phyloP scores from a whole-genome alignment of 257 asterid genomes.

The Ligustrum vulgare region DNA sequence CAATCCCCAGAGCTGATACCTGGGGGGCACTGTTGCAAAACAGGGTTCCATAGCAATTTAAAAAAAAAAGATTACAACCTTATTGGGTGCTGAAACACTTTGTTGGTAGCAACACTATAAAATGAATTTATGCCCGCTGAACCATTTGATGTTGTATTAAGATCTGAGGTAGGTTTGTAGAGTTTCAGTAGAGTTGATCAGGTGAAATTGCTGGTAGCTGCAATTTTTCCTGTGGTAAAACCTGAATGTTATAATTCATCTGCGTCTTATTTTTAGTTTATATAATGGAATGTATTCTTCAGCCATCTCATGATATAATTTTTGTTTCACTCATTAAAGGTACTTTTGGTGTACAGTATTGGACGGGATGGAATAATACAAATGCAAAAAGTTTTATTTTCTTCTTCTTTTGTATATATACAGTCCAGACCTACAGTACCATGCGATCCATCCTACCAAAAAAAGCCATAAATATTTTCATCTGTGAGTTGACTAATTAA shows the following conservation, averaged over 20 bases:
- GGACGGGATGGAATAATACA: not conserved
- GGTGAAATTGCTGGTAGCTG: not conserved
- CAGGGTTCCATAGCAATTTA: not conserved
- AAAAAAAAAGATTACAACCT: not conserved
- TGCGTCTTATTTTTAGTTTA: not conserved
- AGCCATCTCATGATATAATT: not conserved
- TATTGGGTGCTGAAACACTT: not conserved
- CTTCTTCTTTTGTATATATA: not conserved
- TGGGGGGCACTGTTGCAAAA: not conserved
- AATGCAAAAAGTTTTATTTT: not conserved
- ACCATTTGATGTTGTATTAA: not conserved
- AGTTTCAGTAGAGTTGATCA: not conserved
- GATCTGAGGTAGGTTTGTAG: conserved; percentile 1
- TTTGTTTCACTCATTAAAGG: not conserved
- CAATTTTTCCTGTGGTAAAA: not conserved
- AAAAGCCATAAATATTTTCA: not conserved
- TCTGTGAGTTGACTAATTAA: not conserved
- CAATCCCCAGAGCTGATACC: not conserved
- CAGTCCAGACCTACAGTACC: not conserved
- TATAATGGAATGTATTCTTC: conserved; percentile 4
- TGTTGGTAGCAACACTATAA: not conserved
- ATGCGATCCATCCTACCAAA: not conserved
- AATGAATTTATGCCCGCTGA: not conserved
- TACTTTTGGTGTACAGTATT: not conserved
- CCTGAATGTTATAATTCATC: not conserved